Evolutionary conservation across 2,329 filamentous ascomycete genomes (phyloP).

Genomic region (Microsporum canis): DNA sequence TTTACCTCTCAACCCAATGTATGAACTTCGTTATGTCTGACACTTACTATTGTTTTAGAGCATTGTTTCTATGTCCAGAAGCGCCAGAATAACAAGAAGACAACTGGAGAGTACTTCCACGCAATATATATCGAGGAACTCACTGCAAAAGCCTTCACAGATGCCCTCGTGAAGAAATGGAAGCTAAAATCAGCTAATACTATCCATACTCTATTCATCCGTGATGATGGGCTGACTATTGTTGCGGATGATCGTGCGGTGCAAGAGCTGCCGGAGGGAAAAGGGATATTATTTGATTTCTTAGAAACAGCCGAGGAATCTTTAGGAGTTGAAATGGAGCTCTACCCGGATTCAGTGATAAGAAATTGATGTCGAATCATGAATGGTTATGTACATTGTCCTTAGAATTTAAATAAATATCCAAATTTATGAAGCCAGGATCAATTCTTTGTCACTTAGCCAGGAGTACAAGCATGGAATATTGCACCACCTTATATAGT

Average conservation of each 20-base stretch:
- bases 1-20: neutral
- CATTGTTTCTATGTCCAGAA: conserved; percentile 78
- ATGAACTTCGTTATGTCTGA: neutral
- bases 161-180: conserved; percentile 66
- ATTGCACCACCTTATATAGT: too few relatives aligned
- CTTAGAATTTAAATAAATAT: too few relatives aligned
- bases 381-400: too few relatives aligned
- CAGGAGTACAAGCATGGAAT: too few relatives aligned
- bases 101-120: conserved; percentile 56
- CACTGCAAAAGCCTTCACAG: conserved; percentile 63
- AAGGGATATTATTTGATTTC: conserved; percentile 69
- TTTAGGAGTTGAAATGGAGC: neutral
- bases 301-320: neutral
- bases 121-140: conserved; percentile 77
- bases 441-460: too few relatives aligned
- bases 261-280: conserved; percentile 70
- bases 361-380: neutral
- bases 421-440: too few relatives aligned
- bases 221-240: conserved; percentile 64
- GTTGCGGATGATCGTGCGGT: conserved; percentile 87
- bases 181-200: conserved; percentile 63
- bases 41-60: conserved; percentile 33
- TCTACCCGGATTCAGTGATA: neutral
- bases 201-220: conserved; percentile 58
- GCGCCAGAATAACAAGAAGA: conserved; percentile 34